Evolutionary conservation across 768 basidiomycete genomes (phyloP), one percentile per base, ranked within the genome.

Genomic region (Leccinum rimulosum): DNA sequence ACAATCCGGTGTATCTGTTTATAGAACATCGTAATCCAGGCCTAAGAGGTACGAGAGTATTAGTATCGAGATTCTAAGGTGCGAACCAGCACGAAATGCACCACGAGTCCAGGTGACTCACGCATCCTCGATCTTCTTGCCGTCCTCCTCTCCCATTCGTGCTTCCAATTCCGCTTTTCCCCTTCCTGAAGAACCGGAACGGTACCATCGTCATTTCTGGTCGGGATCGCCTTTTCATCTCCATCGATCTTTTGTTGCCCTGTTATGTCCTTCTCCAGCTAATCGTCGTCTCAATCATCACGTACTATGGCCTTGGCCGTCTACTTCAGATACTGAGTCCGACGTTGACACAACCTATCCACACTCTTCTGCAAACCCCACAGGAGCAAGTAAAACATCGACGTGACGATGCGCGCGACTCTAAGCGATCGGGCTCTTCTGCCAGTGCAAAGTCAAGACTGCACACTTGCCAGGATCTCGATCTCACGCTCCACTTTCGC

Each of bases 121-220:
- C 89, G 89, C 88, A 63, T 83, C 79, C 58, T 85, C 80, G 53
- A 90, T 75, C 56, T 75, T 78, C 66, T 77, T 80, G 36, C 79
- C 83, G 36, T 71, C 76, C 38, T 30, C 51, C 47, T 31, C 28
- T 7, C 28, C 33, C n/a, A 40, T 36, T 31, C 27, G 56, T 11
- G 9, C 27, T 25, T 49, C 28, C 28, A 4, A 0, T 8, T 28
- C 28, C 28, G 28, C 1, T 28, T 28, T 4, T 28, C 28, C 17
- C 36, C 6, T 49, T n/a, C 22, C 33, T 14, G 25, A 27, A 25
- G n/a, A 8, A n/a, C 22, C 9, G 54, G 31, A 10, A n/a, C 28
- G 12, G 8, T 7, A 9, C 6, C 28, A 28, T 30, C 19, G 6
- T 47, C 28, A 27, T 40, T 50, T 45, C 31, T 33, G 6, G 35